Evolutionary conservation across 2,329 filamentous ascomycete genomes (phyloP), one percentile per base, ranked within the genome.

Genomic region (Fusarium fujikuroi): DNA sequence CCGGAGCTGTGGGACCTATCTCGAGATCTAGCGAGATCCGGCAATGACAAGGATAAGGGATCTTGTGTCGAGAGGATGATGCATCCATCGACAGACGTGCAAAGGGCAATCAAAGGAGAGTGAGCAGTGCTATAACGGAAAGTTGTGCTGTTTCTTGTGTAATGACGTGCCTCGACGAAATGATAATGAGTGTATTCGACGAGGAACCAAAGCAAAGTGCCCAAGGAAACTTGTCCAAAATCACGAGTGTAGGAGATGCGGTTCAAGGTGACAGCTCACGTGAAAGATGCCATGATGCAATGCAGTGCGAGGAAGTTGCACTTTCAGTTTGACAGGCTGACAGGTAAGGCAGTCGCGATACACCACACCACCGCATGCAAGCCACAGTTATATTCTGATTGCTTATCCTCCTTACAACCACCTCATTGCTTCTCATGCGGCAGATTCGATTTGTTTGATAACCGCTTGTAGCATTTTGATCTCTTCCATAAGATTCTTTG

Each of bases 11-110:
- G 46, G 34, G 25, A 75, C 72, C 39, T 30, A 25, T 43, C 62
- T 30, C 53, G 66, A 62, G 57, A 40, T 66, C 69, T 75, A 66
- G 65, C 73, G 75, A 76, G 66, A 73, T 70, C 57, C 58, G 56
- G 72, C 47, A 49, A 42, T 57, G 43, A 52, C 32, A 61, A 34
- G 54, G 44, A 66, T 44, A 54, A 25, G 40, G 32, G 30, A 54
- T 37, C 16, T 42, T 19, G 25, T 42, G 53, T 46, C 44, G 16
- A 36, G 25, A 25, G 25, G 32, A n/a, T 19, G 30, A n/a, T 42
- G 23, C 21, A 43, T 65, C 28, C 30, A 53, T 53, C 23, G 11
- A n/a, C 16, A 25, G 18, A 28, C 32, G 28, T 43, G 56, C 44
- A 63, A 39, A 64, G 44, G 37, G 37, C 52, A 32, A 44, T 44